Evolutionary conservation across 768 basidiomycete genomes (phyloP).

Genomic region (Termitomyces sp.): DNA sequence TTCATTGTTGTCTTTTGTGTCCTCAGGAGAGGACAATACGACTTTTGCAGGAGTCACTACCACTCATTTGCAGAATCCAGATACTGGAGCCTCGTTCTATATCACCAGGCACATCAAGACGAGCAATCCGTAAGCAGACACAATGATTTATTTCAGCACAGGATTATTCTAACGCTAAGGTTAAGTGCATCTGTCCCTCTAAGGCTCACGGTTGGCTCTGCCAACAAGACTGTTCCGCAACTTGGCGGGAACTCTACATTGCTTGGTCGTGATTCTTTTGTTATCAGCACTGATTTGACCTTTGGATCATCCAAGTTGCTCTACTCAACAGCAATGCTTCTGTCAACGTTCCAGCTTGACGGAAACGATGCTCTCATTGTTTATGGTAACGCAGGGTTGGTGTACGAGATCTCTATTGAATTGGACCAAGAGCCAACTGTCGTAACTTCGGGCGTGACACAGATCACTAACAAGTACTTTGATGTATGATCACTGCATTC

Average conservation of each 20-base stretch:
- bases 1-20: neutral
- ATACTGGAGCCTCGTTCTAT: constrained; percentile 15
- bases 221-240: constrained; percentile 10
- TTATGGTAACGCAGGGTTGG: constrained; percentile 11
- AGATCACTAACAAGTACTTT: constrained; percentile 7
- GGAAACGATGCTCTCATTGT: constrained; percentile 12
- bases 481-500: neutral
- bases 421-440: constrained; percentile 1
- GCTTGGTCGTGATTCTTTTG: constrained; percentile 14
- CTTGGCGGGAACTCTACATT: constrained; percentile 7
- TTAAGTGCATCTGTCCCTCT: constrained; percentile 6
- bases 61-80: constrained; percentile 14
- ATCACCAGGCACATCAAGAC: constrained; percentile 12
- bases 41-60: constrained; percentile 13
- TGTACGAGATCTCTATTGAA: constrained; percentile 11
- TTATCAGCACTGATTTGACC: constrained; percentile 9
- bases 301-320: constrained; percentile 12
- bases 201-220: constrained; percentile 9
- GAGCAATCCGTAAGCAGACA: constrained; percentile 6
- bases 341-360: constrained; percentile 10
- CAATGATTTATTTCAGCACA: neutral
- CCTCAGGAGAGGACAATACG: constrained; percentile 13
- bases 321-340: constrained; percentile 16
- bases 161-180: neutral
- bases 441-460: constrained; percentile 4